A percentile compares a stretch with the other conserved stretches of the same genome.
phyloP scores from a whole-genome alignment of 1,139 yeast species.

The Saccharomyces hybrid region DNA sequence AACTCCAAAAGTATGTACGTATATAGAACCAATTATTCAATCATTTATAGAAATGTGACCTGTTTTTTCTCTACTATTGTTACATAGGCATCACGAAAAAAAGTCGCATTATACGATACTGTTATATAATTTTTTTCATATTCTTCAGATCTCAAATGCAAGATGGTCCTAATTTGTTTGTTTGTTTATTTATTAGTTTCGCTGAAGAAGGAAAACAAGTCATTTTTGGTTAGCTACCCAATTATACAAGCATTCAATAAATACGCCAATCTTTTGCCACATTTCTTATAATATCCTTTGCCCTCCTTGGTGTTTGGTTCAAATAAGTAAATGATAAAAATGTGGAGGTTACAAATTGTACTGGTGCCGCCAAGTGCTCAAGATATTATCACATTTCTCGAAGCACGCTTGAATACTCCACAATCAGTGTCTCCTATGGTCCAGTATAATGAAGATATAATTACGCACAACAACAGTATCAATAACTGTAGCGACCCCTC shows the following conservation, averaged over 20 bases:
- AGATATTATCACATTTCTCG: slow-evolving; percentile 1
- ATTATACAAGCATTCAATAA: neutral
- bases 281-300: neutral
- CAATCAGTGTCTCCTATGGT: neutral
- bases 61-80: neutral
- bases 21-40: neutral
- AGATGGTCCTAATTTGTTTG: neutral
- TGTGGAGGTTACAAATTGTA: slow-evolving; percentile 25
- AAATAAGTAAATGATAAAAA: slow-evolving; percentile 2
- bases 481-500: neutral
- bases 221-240: neutral
- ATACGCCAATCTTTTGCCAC: neutral
- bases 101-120: neutral
- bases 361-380: slow-evolving; percentile 21
- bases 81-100: neutral
- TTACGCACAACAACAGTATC: neutral
- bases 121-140: slow-evolving; percentile 3
- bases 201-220: neutral
- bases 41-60: neutral
- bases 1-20: neutral
- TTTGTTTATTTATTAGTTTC: neutral
- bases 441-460: neutral
- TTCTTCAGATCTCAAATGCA: slow-evolving; percentile 6
- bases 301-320: neutral
- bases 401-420: neutral